These are phyloP conservation scores for Hordeum marinum DNA, from an alignment of 176 grass and related monocot genomes.

Conservation along the genomic window DNA sequence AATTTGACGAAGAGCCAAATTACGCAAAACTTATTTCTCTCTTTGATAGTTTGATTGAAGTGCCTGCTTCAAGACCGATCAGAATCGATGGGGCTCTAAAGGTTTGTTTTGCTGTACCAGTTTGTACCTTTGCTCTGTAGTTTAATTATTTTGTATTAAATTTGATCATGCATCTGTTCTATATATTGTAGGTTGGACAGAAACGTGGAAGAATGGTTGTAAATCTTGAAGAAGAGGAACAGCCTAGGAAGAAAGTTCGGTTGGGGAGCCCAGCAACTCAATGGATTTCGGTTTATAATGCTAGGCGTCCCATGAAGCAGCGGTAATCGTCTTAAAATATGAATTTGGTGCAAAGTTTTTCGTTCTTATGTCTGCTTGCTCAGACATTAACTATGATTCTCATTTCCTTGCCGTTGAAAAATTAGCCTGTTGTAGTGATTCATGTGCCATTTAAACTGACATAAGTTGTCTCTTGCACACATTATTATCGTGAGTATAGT, in stretches of 20 bases:
- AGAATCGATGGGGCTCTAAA: constrained; percentile 89
- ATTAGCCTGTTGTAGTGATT: neutral
- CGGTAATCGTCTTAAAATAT: constrained; percentile 43
- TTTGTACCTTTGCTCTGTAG: neutral
- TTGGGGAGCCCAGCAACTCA: constrained; percentile 67
- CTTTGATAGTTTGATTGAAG: constrained; percentile 78
- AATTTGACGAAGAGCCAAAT: constrained; percentile 91
- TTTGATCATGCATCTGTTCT: constrained; percentile 3
- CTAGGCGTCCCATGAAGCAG: constrained; percentile 81
- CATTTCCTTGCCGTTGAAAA: neutral
- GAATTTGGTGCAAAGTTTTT: neutral
- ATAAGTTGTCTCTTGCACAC: neutral
- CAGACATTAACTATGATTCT: neutral
- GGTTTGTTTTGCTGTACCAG: constrained; percentile 33
- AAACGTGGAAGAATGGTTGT: constrained; percentile 67
- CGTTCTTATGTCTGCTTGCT: neutral
- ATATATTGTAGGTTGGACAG: constrained; percentile 61
- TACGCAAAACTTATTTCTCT: constrained; percentile 72
- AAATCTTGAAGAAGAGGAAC: constrained; percentile 74
- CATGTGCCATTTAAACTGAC: neutral
- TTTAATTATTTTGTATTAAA: constrained; percentile 12
- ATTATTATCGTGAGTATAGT: neutral
- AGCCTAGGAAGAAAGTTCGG: constrained; percentile 78
- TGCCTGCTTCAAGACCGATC: constrained; percentile 59
- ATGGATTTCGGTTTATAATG: constrained; percentile 94